Percentiles rank a stretch among this genome's conserved stretches.
Evolutionary conservation across 495 filamentous ascomycete species (phyloP).

Genomic region (Podospora didyma): DNA sequence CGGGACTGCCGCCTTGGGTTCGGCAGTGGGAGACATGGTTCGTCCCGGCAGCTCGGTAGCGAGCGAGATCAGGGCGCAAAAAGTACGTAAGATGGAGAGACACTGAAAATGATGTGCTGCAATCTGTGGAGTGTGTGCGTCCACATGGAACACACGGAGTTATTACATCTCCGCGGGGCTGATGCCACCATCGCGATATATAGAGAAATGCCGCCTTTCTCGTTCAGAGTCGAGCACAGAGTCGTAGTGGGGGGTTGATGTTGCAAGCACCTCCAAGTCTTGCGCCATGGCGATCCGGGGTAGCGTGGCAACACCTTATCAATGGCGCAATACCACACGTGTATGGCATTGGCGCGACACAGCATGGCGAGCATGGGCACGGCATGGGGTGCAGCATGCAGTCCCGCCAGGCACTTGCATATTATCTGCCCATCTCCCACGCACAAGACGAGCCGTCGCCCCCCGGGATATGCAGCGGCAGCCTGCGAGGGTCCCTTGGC

Average conservation of each 20-base stretch:
- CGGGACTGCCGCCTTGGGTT: neutral
- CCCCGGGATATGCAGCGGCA: no score
- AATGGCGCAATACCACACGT: conserved; percentile 16
- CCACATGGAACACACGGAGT: no score
- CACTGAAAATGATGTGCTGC: no score
- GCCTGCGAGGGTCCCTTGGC: no score
- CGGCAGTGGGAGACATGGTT: neutral
- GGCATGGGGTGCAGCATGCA: neutral
- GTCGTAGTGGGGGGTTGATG: conserved; percentile 3
- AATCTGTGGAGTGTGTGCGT: no score
- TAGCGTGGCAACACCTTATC: conserved; percentile 5
- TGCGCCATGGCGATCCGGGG: conserved; percentile 12
- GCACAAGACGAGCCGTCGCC: no score
- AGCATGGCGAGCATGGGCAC: neutral
- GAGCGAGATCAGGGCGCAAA: conserved; percentile 2
- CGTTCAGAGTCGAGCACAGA: neutral
- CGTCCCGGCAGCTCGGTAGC: conserved; percentile 6
- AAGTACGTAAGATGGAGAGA: conserved; percentile 5
- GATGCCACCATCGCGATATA: no score
- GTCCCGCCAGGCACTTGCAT: no score
- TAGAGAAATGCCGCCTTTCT: no score
- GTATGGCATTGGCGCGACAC: conserved; percentile 1
- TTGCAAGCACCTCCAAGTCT: conserved; percentile 5
- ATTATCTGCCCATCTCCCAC: no score
- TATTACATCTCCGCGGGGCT: no score